Evolutionary conservation across 768 basidiomycete species (phyloP), one percentile per base, ranked within the genome.

Genomic region (Cubamyces sp.): DNA sequence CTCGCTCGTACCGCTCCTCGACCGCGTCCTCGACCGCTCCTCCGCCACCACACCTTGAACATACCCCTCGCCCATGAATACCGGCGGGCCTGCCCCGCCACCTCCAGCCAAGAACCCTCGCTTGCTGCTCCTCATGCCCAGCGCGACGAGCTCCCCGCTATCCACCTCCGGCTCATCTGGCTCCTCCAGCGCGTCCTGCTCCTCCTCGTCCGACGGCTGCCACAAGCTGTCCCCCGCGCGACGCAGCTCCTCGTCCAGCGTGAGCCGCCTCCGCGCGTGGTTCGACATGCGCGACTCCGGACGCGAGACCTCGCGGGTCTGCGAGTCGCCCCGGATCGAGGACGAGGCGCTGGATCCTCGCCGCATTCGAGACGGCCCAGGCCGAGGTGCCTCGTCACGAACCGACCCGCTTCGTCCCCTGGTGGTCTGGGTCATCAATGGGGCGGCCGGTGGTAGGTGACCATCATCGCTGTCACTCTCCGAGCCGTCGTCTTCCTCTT

Each of bases 51-150:
- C 85, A n/a, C 83, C 87, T 46, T 82, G 80, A 5, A 88, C 82
- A 66, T 87, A 87, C 3, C 88, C 89, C 26, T 78, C 82, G 8
- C 85, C 87, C 84, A 91, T 86, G 60, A 85, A 84, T 12, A 93
- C 86, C 1, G 90, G 87, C 1, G 70, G 60, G 0, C 91, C 91
- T 23, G 87, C 90, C 11, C 82, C 90, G 0, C 91, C 91, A 14
- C 91, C 91, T 67, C 84, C 87, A 3, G 88, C 87, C 21, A 92
- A 76, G 64, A 91, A 93, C 1, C 88, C 87, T 5, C 70, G 75
- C 18, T 74, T 77, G 66, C 80, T 84, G 53, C 79, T 83, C 69
- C 78, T 78, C 42, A 77, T 83, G 12, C 88, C 88, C 2, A 83
- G 79, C 18, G 82, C 87, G 1, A 78, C 72, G 14, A 85, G 79